Evolutionary conservation across 2,329 filamentous ascomycete species (phyloP).

Genomic region (Trichoderma cornu-damae): DNA sequence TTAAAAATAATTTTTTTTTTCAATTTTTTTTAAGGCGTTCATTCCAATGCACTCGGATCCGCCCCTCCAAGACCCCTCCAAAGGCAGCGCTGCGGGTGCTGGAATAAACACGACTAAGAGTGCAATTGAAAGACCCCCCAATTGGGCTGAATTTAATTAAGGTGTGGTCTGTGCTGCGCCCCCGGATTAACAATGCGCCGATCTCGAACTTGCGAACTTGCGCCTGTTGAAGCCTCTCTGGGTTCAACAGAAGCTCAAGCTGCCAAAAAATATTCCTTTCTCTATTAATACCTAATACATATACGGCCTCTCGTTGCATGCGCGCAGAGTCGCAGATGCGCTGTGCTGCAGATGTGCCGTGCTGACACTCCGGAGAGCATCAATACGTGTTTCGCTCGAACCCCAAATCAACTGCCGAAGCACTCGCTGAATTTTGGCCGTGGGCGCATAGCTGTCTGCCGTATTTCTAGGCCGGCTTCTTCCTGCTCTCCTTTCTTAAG

Average conservation of each 20-base stretch:
- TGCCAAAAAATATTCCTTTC: not conserved
- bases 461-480: not conserved
- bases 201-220: not conserved
- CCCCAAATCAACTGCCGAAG: not conserved
- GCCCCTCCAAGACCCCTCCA: constrained; percentile 4
- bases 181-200: constrained; percentile 25
- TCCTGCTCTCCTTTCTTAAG: not conserved
- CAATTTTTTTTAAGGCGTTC: too few species aligned
- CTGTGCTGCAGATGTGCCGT: not conserved
- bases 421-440: not conserved
- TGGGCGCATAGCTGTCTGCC: not conserved
- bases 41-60: too few species aligned
- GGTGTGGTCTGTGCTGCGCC: constrained; percentile 33
- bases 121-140: not conserved
- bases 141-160: constrained; percentile 31
- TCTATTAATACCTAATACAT: too few species aligned
- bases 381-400: not conserved
- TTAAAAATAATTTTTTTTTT: too few species aligned
- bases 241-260: too few species aligned
- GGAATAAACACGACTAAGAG: not conserved
- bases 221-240: too few species aligned
- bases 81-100: not conserved
- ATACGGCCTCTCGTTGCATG: constrained; percentile 3
- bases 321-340: not conserved
- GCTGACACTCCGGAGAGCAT: not conserved